Evolutionary conservation across 306 rosid species (phyloP), one percentile per base, ranked within the genome.

Genomic region (Gillenia trifoliata): DNA sequence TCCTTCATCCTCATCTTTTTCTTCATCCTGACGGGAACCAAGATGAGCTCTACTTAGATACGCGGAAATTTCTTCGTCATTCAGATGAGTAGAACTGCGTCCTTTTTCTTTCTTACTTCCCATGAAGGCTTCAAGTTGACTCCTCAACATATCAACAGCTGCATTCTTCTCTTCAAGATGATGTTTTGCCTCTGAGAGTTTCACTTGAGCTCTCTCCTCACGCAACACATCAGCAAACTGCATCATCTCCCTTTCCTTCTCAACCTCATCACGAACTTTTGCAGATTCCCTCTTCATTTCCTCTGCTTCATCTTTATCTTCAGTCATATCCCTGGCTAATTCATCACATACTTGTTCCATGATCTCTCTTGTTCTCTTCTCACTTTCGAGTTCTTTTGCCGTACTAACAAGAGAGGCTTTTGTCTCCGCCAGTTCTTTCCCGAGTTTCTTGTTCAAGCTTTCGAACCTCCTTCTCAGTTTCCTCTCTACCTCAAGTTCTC

Each of bases 391-490:
- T 65, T 92, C 96, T 83, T 90, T 95, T 83, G 83, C 92, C 50
- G 84, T 90, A 84, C 84, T 90, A 49, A 95, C 82, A 78, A 95
- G 90, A 30, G 96, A 82, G 23, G 93, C 83, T 83, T 92, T 95
- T 26, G 99, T 89, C 90, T 92, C 99, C 3, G 92, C 86, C 82
- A 95, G 77, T 76, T 95, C 98, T 77, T 92, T 87, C 50, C 99
- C 97, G 0, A 92, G 96, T 86, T 89, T 95, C 86, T 95, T 95
- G 85, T 95, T 95, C 85, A 92, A 79, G 90, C 98, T 88, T 85
- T 95, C 99, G 8, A 78, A 76, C 81, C 92, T 88, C 75, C 98
- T 88, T 73, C 98, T 89, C 64, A 89, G 82, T 75, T 92, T 95
- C 85, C 91, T 84, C 85, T 95, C 98, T 9, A 89, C 90, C 75